phyloP scores from a whole-genome alignment of 495 filamentous ascomycete genomes.

The Terfezia claveryi region DNA sequence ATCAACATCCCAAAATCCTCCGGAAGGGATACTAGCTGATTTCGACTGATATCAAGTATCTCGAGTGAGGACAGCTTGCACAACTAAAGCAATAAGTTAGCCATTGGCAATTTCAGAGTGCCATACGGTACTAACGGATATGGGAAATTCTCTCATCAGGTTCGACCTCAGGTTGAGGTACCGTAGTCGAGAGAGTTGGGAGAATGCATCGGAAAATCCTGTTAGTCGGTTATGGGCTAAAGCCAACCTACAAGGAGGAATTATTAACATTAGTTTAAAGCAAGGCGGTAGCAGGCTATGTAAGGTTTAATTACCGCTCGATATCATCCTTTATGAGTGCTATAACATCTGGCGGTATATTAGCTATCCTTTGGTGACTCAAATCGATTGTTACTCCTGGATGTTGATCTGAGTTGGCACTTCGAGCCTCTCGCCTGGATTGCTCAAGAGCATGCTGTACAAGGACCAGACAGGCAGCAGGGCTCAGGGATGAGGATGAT shows the following conservation, averaged over 20 bases:
- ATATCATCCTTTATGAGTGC: conserved; percentile 84
- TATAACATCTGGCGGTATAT: conserved; percentile 69
- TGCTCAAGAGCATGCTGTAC: not conserved
- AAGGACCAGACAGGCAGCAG: not conserved
- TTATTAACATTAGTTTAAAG: not conserved
- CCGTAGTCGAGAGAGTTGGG: conserved; percentile 66
- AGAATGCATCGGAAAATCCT: conserved; percentile 55
- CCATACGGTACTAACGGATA: conserved; percentile 37
- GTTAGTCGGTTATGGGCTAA: conserved; percentile 72
- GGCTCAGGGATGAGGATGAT: not conserved
- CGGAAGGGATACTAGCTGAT: conserved; percentile 56
- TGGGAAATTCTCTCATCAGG: conserved; percentile 65
- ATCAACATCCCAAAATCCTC: conserved; percentile 55
- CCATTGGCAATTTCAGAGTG: not conserved
- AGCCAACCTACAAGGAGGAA: conserved; percentile 38
- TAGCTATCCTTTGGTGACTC: conserved; percentile 56
- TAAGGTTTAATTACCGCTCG: conserved; percentile 45
- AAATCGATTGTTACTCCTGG: conserved; percentile 73
- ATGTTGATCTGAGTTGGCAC: conserved; percentile 15
- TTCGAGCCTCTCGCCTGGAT: not conserved
- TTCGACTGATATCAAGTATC: conserved; percentile 76
- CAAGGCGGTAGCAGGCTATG: not conserved
- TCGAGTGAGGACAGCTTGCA: conserved; percentile 64
- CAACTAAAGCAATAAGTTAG: conserved; percentile 19
- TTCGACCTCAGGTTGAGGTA: conserved; percentile 93